phyloP scores from a whole-genome alignment of 306 rosid species.

The Quercus suber region DNA sequence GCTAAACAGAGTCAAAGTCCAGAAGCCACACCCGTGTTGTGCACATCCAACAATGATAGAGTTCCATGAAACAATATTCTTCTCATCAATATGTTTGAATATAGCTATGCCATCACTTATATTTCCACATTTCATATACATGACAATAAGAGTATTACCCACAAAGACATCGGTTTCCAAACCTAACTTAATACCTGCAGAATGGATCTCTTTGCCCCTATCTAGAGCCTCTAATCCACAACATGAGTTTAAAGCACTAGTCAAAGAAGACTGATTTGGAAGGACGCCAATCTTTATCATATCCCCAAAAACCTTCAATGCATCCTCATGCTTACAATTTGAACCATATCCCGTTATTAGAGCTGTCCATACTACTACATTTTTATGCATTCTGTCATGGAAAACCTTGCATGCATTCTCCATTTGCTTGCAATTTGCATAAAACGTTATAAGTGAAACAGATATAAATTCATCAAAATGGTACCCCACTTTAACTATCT shows the following conservation, averaged over 20 bases:
- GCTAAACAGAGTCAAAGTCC: conserved; percentile 54
- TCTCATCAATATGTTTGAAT: conserved; percentile 48
- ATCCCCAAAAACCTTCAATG: conserved; percentile 53
- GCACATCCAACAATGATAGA: conserved; percentile 74
- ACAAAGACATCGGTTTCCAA: conserved; percentile 53
- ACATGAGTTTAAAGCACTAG: conserved; percentile 85
- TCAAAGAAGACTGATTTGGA: conserved; percentile 82
- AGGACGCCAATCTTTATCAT: conserved; percentile 42
- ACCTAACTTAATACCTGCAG: conserved; percentile 49
- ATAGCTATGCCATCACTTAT: conserved; percentile 51
- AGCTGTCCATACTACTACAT: conserved; percentile 86
- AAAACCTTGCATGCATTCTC: conserved; percentile 44
- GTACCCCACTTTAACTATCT: conserved; percentile 46
- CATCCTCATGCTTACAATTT: conserved; percentile 45
- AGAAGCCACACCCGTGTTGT: conserved; percentile 63
- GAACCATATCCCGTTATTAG: conserved; percentile 72
- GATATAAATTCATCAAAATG: conserved; percentile 54
- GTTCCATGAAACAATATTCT: conserved; percentile 80
- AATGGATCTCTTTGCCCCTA: conserved; percentile 57
- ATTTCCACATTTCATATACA: conserved; percentile 79
- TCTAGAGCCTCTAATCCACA: conserved; percentile 75
- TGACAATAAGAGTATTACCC: conserved; percentile 67
- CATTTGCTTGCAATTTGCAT: conserved; percentile 57
- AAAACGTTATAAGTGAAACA: conserved; percentile 74
- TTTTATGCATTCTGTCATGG: conserved; percentile 35